A percentile compares a stretch with the other conserved stretches of the same genome.
Evolutionary conservation across 2,329 filamentous ascomycete genomes (phyloP).

Genomic region (Hypoxylon rubiginosum): DNA sequence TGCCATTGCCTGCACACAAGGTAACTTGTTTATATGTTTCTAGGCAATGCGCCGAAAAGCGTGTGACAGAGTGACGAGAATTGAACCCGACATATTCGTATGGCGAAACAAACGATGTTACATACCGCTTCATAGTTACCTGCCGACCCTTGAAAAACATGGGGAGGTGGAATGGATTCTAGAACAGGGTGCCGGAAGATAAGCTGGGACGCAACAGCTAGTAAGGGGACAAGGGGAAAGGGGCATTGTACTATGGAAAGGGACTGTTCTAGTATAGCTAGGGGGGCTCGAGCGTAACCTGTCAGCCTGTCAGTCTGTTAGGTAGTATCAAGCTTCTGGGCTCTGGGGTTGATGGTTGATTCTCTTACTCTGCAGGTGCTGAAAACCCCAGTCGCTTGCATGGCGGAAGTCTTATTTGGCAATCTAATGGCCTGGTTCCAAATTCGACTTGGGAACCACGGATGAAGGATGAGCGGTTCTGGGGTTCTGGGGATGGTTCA

Average conservation of each 20-base stretch:
- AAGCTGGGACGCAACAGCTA: conserved; percentile 11
- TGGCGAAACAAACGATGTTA: conserved; percentile 28
- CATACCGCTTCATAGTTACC: conserved; percentile 11
- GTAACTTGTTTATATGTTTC: not conserved
- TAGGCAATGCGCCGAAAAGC: not conserved
- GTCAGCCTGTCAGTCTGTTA: too few relatives aligned
- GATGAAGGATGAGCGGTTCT: conserved; percentile 22
- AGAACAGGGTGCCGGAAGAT: conserved; percentile 16
- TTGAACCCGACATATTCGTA: conserved; percentile 15
- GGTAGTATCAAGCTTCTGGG: not conserved
- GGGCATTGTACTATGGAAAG: not conserved
- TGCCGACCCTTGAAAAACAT: conserved; percentile 2
- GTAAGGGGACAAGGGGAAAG: conserved; percentile 5
- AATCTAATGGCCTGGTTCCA: conserved; percentile 12
- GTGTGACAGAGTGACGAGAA: conserved; percentile 2
- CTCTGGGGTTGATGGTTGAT: conserved; percentile 1
- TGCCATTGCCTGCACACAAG: not conserved
- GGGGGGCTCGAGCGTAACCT: not conserved
- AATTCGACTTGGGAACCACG: conserved; percentile 23
- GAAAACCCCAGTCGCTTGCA: conserved; percentile 9
- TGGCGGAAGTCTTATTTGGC: conserved; percentile 18
- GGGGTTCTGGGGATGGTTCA: conserved; percentile 27
- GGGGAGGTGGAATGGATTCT: conserved; percentile 20
- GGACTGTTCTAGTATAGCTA: not conserved
- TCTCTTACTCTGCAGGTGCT: not conserved